Percentiles rank a stretch among this genome's conserved stretches.
Conservation (phyloP, 495 filamentous ascomycete genomes). For the Aspergillus sparsus region DNA sequence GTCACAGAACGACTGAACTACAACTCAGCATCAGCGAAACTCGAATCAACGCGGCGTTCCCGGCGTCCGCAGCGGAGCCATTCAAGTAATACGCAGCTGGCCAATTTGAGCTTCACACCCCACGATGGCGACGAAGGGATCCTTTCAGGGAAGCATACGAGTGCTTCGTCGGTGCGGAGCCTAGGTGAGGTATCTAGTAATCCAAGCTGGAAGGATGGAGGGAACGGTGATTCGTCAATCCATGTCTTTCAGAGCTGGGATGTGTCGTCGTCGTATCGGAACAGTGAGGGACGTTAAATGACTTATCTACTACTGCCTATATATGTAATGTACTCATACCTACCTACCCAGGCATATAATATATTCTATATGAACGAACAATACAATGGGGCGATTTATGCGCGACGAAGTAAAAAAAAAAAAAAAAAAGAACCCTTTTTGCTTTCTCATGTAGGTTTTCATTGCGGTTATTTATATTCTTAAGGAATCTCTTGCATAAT, state of each 20-base stretch:
- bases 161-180: slow-evolving; percentile 6
- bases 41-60: background rate
- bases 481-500: too few relatives aligned
- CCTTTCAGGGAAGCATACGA: background rate
- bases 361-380: too few relatives aligned
- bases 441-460: too few relatives aligned
- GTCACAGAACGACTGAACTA: background rate
- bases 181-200: background rate
- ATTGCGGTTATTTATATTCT: too few relatives aligned
- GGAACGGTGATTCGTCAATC: slow-evolving; percentile 1
- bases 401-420: too few relatives aligned
- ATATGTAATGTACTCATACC: too few relatives aligned
- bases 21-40: slow-evolving; percentile 5
- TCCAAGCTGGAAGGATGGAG: slow-evolving; percentile 4
- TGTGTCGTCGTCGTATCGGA: slow-evolving; percentile 1
- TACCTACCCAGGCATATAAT: too few relatives aligned
- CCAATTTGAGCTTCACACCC: background rate
- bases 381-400: too few relatives aligned
- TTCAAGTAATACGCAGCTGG: background rate
- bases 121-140: background rate
- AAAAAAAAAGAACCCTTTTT: too few relatives aligned
- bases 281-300: background rate
- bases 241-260: slow-evolving; percentile 12
- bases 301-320: too few relatives aligned
- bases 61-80: background rate